Percentiles rank a stretch among this genome's conserved stretches.
phyloP scores from a whole-genome alignment of 2,329 filamentous ascomycete species.

The Hirsutella minnesotensis region DNA sequence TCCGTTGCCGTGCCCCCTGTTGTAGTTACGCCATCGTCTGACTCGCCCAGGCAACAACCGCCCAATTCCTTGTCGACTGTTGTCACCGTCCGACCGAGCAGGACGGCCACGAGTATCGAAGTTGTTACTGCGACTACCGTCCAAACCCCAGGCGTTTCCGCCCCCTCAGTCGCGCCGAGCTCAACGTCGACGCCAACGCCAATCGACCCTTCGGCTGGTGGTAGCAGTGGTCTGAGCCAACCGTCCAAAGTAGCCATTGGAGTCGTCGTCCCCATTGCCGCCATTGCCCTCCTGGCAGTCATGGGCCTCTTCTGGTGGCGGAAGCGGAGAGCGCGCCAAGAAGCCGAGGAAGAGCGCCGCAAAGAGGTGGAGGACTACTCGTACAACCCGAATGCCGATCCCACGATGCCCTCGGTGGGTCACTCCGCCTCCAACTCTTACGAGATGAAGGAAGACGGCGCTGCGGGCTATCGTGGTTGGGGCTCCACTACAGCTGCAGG shows the following conservation, averaged over 20 bases:
- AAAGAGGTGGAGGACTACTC: slow-evolving; percentile 97
- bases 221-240: slow-evolving; percentile 38
- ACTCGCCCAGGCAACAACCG: neutral
- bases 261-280: slow-evolving; percentile 85
- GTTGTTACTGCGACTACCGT: slow-evolving; percentile 16
- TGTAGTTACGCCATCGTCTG: slow-evolving; percentile 4
- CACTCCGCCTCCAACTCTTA: slow-evolving; percentile 40
- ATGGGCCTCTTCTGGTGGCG: slow-evolving; percentile 77
- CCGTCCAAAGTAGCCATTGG: slow-evolving; percentile 77
- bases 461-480: slow-evolving; percentile 86
- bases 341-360: slow-evolving; percentile 73
- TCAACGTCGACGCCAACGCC: slow-evolving; percentile 18
- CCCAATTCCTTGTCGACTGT: slow-evolving; percentile 7
- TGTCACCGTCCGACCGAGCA: slow-evolving; percentile 13
- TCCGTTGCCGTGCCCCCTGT: neutral
- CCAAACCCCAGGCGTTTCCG: slow-evolving; percentile 4
- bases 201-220: slow-evolving; percentile 14
- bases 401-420: slow-evolving; percentile 50
- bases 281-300: slow-evolving; percentile 69
- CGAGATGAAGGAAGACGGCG: slow-evolving; percentile 68
- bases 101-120: slow-evolving; percentile 7
- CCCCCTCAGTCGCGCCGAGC: slow-evolving; percentile 11
- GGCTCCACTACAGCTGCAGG: slow-evolving; percentile 61
- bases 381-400: slow-evolving; percentile 95
- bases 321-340: slow-evolving; percentile 74